Evolutionary conservation across 257 asterid genomes (phyloP), one percentile per base, ranked within the genome.

Genomic region (Solanum tarapatanum): DNA sequence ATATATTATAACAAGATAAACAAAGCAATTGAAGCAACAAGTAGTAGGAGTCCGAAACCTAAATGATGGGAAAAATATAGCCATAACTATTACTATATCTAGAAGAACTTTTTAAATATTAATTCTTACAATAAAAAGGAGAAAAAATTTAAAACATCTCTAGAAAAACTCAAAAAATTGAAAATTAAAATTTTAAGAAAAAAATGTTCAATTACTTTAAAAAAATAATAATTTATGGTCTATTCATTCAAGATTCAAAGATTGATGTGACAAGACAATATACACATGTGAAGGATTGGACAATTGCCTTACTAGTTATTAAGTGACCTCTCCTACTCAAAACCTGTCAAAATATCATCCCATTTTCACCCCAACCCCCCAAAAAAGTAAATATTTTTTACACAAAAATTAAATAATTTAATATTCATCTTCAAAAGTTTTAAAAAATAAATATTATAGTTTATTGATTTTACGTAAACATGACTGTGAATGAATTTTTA

Each of bases 191-290:
- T 33, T 73, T 73, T 11, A 19, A 4, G 17, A 73, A 1, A 19
- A 73, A 73, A 35, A 10, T 73, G 6, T 23, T 36, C 2, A 23
- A 23, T 17, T 3, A 19, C 14, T 39, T 41, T n/a, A n/a, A n/a
- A 1, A 4, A 73, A 19, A 1, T 16, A 7, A n/a, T 1, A 77
- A 24, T 1, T 8, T 32, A 43, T 79, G 62, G 26, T 43, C 66
- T 79, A 14, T 11, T 24, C 39, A 26, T 45, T 28, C 6, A 79
- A 79, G 26, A 80, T 90, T 80, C 41, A 26, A 80, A 48, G n/a
- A 24, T 80, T 80, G 95, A 93, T 92, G 88, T 90, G 95, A 94
- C 96, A 88, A 92, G 45, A 88, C 94, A 84, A 87, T 86, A 89
- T 86, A 89, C 90, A 93, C 93, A 92, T 92, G 94, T 92, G 93